A percentile compares a stretch with the other conserved stretches of the same genome.
Conservation (phyloP, 768 basidiomycete genomes). For the Postia placenta region DNA sequence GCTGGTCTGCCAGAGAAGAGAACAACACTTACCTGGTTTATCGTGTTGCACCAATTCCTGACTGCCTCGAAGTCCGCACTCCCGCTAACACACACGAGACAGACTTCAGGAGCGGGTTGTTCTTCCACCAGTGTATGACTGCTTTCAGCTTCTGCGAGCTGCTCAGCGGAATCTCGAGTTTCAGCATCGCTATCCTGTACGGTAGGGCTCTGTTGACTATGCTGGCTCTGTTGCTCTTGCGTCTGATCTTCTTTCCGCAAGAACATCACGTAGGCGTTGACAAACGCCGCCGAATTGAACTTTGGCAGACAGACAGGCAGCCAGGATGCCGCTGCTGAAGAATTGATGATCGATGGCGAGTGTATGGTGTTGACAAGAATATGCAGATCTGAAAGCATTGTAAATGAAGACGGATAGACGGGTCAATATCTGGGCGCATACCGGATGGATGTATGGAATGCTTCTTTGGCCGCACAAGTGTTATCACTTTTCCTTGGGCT, state of each 20-base stretch:
- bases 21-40: slow-evolving; percentile 43
- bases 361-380: slow-evolving; percentile 88
- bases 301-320: slow-evolving; percentile 94
- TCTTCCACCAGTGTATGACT: slow-evolving; percentile 16
- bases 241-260: slow-evolving; percentile 28
- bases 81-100: slow-evolving; percentile 75
- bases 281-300: slow-evolving; percentile 84
- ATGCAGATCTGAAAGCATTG: slow-evolving; percentile 62
- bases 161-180: background rate
- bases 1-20: background rate
- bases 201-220: background rate
- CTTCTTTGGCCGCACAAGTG: slow-evolving; percentile 82
- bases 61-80: slow-evolving; percentile 85
- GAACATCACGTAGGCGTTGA: slow-evolving; percentile 86
- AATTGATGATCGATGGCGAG: slow-evolving; percentile 71
- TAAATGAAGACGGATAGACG: background rate
- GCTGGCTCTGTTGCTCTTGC: background rate
- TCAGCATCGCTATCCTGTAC: background rate
- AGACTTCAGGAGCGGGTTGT: slow-evolving; percentile 23
- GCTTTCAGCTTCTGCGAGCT: background rate
- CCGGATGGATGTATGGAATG: slow-evolving; percentile 95
- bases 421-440: slow-evolving; percentile 19
- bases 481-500: slow-evolving; percentile 70
- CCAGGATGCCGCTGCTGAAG: slow-evolving; percentile 82
- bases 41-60: slow-evolving; percentile 65